These are phyloP conservation scores for Dalbergia cultrata DNA, from an alignment of 306 rosid genomes.

Conservation along the genomic window DNA sequence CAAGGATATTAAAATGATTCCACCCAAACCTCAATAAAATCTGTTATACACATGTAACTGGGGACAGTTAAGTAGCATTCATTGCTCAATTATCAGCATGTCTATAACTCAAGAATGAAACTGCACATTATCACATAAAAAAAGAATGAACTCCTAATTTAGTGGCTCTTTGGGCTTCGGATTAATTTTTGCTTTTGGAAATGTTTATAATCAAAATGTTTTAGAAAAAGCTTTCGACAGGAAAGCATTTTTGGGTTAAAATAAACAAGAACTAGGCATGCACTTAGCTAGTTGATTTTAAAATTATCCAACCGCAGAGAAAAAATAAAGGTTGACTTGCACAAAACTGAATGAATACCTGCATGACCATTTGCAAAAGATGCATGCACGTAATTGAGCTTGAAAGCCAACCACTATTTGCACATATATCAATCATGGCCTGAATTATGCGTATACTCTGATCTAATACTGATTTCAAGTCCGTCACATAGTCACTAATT, in stretches of 20 bases:
- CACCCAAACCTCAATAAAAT: neutral
- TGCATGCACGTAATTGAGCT: slow-evolving; percentile 93
- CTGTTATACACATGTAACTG: neutral
- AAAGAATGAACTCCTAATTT: neutral
- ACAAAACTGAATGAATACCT: slow-evolving; percentile 62
- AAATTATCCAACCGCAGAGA: slow-evolving; percentile 29
- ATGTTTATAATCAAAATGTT: neutral
- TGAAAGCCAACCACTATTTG: slow-evolving; percentile 96
- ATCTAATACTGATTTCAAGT: slow-evolving; percentile 94
- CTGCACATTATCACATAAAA: neutral
- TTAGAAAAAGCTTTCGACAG: neutral
- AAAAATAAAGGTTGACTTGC: slow-evolving; percentile 28
- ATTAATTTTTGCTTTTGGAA: slow-evolving; percentile 22
- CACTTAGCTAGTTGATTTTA: slow-evolving; percentile 17
- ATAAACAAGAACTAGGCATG: slow-evolving; percentile 13
- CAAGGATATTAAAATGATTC: slow-evolving; percentile 2
- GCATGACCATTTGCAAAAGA: slow-evolving; percentile 97
- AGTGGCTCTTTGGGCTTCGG: neutral
- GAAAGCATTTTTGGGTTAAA: neutral
- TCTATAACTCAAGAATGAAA: slow-evolving; percentile 5
- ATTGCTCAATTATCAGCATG: neutral
- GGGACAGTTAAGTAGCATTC: slow-evolving; percentile 2
- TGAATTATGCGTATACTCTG: slow-evolving; percentile 96
- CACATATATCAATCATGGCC: slow-evolving; percentile 99
- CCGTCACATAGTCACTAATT: slow-evolving; percentile 90